Evolutionary conservation across 2,329 filamentous ascomycete genomes (phyloP), one percentile per base, ranked within the genome.

Genomic region (Amauroascus verrucosus): DNA sequence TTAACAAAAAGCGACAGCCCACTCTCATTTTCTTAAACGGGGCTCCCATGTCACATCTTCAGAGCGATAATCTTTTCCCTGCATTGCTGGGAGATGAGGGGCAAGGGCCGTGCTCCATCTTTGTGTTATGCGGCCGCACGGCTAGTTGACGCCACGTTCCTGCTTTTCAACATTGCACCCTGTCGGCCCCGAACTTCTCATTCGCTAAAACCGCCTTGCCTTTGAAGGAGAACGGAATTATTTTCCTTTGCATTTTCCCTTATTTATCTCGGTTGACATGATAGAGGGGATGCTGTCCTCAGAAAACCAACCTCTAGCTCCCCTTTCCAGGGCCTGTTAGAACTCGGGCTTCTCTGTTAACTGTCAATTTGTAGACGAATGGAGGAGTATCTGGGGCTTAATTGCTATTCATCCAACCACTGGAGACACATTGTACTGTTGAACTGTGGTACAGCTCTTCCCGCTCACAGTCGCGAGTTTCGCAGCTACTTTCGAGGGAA

Each of bases 71-170:
- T 11, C 16, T 18, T 16, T 46, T 20, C 26, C 44, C 28, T 47
- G 44, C 28, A 47, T 26, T 6, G 20, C 44, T 2, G 44, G 44
- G 28, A 33, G 28, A 33, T n/a, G 41, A 46, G 26, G 28, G 26
- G 44, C 26, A 46, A 8, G 28, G 20, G 9, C 32, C 30, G 30
- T 48, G 16, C 30, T 48, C 28, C 41, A 24, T 30, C n/a, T 6
- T 22, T 1, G 13, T 37, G 4, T 9, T 40, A 43, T 51, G 48
- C 48, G 48, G 16, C 48, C 48, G 37, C 24, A 41, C 18, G 48
- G 48, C 26, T 51, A 51, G 48, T 43, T 18, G 2, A 51, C 48
- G 48, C 48, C 48, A 51, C 48, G 40, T 43, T 51, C 28, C 48
- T 43, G 48, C 16, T 24, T 3, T 22, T 13, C 32, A 32, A 38